Evolutionary conservation across 129 eudicot species (phyloP), one percentile per base, ranked within the genome.

Genomic region (Deinandra increscens): DNA sequence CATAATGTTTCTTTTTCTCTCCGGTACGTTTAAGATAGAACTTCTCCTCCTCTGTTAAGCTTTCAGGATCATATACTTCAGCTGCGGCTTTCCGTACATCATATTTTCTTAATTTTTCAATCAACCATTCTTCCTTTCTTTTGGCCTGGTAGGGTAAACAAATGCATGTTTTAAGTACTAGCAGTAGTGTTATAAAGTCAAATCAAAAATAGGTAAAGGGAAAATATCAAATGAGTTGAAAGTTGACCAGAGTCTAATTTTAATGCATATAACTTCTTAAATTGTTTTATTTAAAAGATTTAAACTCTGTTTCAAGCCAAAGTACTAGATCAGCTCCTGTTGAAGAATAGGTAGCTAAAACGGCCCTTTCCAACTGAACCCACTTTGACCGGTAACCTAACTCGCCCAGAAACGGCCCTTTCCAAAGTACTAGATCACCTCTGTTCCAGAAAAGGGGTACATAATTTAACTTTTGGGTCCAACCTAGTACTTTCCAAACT

Each of bases 1-100:
- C 98, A 74, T 92, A 92, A 73, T 92, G 74, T 80, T 92, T 92
- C 95, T 92, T 92, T 71, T 83, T 92, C 87, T 89, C 96, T 58
- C 98, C 98, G 3, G 95, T 92, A 45, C 98, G 89, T 77, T 86
- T 92, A 18, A 92, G 77, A 74, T 89, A 92, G 80, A 88, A 92
- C 73, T 75, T 86, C 74, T 92, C 98, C 81, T 92, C 98, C 80
- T 89, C 96, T 1, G 98, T 92, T 60, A 92, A 81, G 37, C 83
- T 83, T 73, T 92, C 98, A 49, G 98, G 98, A 71, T 92, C 98
- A 65, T 89, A 64, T 43, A 87, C 78, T 80, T 89, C 96, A 18
- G 71, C 75, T 73, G 96, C 74, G 20, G 77, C 81, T 79, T 83
- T 83, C 44, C 86, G 95, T 34, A 86, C 39, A 64, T 84, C 90